A percentile compares a stretch with the other conserved stretches of the same genome.
phyloP scores from a whole-genome alignment of 306 rosid genomes.

The Prinsepia uniflora region DNA sequence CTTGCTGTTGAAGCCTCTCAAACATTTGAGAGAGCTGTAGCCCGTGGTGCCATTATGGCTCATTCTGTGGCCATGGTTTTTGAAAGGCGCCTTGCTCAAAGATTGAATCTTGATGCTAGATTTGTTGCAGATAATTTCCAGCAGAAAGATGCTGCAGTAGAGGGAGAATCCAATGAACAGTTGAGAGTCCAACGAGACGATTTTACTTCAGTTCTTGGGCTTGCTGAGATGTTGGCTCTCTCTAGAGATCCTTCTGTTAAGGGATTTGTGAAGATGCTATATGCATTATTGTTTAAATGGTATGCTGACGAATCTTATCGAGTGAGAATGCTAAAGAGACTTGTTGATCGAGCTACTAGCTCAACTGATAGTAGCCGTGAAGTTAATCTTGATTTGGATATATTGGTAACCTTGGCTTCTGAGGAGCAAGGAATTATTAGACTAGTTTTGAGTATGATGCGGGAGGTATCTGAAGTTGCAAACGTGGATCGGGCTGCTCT shows the following conservation, averaged over 20 bases:
- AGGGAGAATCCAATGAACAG: slow-evolving; percentile 68
- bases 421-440: slow-evolving; percentile 82
- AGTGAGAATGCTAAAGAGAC: slow-evolving; percentile 82
- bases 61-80: slow-evolving; percentile 84
- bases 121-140: slow-evolving; percentile 54
- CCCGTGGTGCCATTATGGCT: slow-evolving; percentile 80
- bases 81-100: slow-evolving; percentile 84
- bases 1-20: slow-evolving; percentile 95
- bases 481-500: slow-evolving; percentile 91
- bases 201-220: slow-evolving; percentile 88
- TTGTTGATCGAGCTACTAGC: slow-evolving; percentile 80
- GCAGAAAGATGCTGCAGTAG: slow-evolving; percentile 50
- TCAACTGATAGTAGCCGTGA: slow-evolving; percentile 58
- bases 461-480: slow-evolving; percentile 91
- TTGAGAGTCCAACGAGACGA: slow-evolving; percentile 73
- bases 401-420: slow-evolving; percentile 71
- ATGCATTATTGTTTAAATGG: slow-evolving; percentile 80
- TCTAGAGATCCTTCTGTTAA: slow-evolving; percentile 71
- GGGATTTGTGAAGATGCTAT: slow-evolving; percentile 85
- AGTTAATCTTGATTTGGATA: slow-evolving; percentile 79
- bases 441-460: slow-evolving; percentile 86
- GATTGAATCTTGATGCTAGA: slow-evolving; percentile 46
- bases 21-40: slow-evolving; percentile 94
- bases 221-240: slow-evolving; percentile 89
- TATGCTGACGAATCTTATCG: slow-evolving; percentile 79